phyloP scores from a whole-genome alignment of 371 early-diverging fungal species.

The Mortierella sp. region DNA sequence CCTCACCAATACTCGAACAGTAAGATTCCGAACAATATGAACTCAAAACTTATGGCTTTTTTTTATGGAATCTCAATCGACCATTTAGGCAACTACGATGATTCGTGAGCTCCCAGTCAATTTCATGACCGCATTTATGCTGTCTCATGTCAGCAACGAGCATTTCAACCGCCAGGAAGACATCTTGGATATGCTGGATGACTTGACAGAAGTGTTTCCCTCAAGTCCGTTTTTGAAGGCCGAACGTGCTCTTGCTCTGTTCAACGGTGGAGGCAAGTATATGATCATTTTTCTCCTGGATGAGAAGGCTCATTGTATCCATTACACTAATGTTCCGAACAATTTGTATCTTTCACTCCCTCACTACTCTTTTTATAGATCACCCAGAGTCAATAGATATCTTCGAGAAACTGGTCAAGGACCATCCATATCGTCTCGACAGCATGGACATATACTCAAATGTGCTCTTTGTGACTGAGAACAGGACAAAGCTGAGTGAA shows the following conservation, averaged over 20 bases:
- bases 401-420: conserved; percentile 75
- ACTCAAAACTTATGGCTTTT: too few relatives aligned
- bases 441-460: conserved; percentile 91
- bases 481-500: conserved; percentile 73
- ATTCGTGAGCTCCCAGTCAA: conserved; percentile 31
- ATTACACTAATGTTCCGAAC: neutral
- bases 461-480: conserved; percentile 84
- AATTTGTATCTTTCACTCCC: too few relatives aligned
- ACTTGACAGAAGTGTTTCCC: conserved; percentile 58
- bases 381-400: conserved; percentile 72
- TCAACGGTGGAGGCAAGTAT: conserved; percentile 55
- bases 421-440: conserved; percentile 85
- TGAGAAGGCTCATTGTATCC: neutral
- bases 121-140: conserved; percentile 42
- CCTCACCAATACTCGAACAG: too few relatives aligned
- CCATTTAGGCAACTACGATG: conserved; percentile 16
- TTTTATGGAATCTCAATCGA: conserved; percentile 17
- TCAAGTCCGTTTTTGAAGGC: conserved; percentile 70
- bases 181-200: conserved; percentile 22
- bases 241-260: conserved; percentile 61
- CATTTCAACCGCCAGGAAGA: conserved; percentile 25
- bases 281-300: conserved; percentile 3
- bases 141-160: conserved; percentile 34
- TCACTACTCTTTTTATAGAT: conserved; percentile 55
- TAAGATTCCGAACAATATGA: too few relatives aligned